Evolutionary conservation across 176 grass and related monocot genomes (phyloP).

Genomic region (Secale cereale): DNA sequence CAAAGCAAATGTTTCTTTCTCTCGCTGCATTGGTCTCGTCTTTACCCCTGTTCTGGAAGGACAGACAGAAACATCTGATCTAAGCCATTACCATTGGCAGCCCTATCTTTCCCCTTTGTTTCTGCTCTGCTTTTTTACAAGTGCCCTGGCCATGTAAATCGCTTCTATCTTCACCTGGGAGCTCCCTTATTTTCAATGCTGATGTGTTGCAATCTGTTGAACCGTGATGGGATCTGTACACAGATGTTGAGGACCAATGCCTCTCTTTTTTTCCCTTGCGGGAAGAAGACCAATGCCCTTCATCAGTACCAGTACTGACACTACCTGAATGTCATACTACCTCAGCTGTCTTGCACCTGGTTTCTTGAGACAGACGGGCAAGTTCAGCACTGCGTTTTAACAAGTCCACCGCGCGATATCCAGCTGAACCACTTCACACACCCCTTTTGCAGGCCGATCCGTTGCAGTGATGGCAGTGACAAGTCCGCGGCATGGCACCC

Average conservation of each 20-base stretch:
- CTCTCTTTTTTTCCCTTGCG: too few species aligned
- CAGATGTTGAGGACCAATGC: not conserved
- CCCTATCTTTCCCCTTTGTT: not conserved
- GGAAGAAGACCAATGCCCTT: too few species aligned
- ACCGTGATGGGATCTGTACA: not conserved
- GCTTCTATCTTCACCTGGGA: not conserved
- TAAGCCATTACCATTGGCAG: not conserved
- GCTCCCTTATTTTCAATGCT: not conserved
- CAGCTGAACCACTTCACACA: not conserved
- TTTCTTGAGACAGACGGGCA: not conserved
- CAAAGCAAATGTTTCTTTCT: slow-evolving; percentile 29
- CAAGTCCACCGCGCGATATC: not conserved
- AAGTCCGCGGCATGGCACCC: not conserved
- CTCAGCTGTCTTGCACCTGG: not conserved
- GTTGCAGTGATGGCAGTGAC: not conserved
- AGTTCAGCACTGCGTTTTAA: not conserved
- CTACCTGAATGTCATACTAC: not conserved
- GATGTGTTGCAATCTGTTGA: not conserved
- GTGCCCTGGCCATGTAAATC: not conserved
- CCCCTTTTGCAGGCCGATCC: not conserved
- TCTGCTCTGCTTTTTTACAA: not conserved
- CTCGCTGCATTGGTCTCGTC: not conserved
- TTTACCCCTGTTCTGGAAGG: not conserved
- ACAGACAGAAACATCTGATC: not conserved
- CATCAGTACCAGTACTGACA: too few species aligned